Conservation (phyloP, 108 stramenopile genomes). For the Pseudonitzschia multiseries region DNA sequence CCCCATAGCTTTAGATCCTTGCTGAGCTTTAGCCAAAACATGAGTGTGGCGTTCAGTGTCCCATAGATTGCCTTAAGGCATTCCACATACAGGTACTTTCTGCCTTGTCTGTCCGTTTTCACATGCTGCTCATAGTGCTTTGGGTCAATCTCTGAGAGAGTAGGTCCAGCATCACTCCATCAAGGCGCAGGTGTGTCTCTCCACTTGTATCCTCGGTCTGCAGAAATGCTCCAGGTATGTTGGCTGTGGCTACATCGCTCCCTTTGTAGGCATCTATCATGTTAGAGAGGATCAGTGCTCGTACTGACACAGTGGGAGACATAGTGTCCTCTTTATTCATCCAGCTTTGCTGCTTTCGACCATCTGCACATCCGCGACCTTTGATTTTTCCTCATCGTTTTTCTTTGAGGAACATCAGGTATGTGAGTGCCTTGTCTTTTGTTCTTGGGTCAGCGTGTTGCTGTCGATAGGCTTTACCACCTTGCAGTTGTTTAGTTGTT, state of each 20-base stretch:
- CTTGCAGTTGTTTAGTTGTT: conserved; percentile 40
- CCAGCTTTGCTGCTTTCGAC: too few relatives aligned
- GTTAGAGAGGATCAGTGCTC: conserved; percentile 37
- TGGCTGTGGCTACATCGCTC: conserved; percentile 34
- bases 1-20: conserved; percentile 20
- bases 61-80: too few relatives aligned
- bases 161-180: conserved; percentile 33
- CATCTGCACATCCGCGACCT: too few relatives aligned
- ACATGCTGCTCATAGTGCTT: conserved; percentile 24
- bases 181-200: conserved; percentile 10
- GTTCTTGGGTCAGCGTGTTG: conserved; percentile 13
- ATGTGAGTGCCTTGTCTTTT: conserved; percentile 25
- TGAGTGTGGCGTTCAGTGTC: conserved; percentile 25
- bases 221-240: conserved; percentile 46
- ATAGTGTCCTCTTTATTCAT: too few relatives aligned
- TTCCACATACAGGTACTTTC: conserved; percentile 30
- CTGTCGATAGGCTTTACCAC: conserved; percentile 31
- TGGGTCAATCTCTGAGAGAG: conserved; percentile 30
- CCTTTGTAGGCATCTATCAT: conserved; percentile 43
- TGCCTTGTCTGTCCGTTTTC: conserved; percentile 14
- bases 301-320: too few relatives aligned
- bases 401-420: conserved; percentile 34
- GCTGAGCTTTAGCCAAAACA: conserved; percentile 37
- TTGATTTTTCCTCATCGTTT: too few relatives aligned
- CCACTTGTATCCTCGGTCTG: too few relatives aligned